Evolutionary conservation across 1,284 basidiomycete genomes (phyloP).

Genomic region (Fomitopsis pinicola): DNA sequence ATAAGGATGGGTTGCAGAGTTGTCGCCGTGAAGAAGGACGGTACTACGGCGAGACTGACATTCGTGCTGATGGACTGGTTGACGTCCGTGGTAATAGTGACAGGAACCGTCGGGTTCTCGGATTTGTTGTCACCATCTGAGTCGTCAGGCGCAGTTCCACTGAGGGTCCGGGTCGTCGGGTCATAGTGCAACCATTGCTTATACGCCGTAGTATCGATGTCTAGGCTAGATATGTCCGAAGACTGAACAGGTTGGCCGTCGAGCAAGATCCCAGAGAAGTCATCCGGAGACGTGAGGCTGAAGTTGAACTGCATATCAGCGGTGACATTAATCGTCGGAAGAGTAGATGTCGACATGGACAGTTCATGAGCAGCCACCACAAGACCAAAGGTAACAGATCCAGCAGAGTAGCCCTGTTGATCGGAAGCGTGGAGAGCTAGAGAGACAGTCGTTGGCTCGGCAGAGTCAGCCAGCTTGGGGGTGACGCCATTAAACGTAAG

Average conservation of each 20-base stretch:
- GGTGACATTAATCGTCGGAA: conserved; percentile 68
- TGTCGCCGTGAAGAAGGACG: conserved; percentile 64
- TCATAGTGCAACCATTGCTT: conserved; percentile 67
- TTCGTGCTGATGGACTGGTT: conserved; percentile 65
- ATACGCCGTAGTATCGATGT: conserved; percentile 53
- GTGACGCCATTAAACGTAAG: conserved; percentile 81
- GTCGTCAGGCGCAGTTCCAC: conserved; percentile 53
- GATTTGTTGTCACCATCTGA: conserved; percentile 22
- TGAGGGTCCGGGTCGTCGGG: conserved; percentile 46
- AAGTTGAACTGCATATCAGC: conserved; percentile 50
- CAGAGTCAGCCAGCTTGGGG: conserved; percentile 40
- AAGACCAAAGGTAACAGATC: conserved; percentile 48
- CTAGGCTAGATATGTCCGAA: conserved; percentile 46
- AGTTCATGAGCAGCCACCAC: conserved; percentile 64
- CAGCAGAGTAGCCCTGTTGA: conserved; percentile 57
- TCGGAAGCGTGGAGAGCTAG: conserved; percentile 65
- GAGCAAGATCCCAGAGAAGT: conserved; percentile 57
- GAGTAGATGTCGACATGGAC: conserved; percentile 37
- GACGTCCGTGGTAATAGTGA: conserved; percentile 55
- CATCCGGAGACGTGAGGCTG: conserved; percentile 51
- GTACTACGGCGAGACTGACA: conserved; percentile 58
- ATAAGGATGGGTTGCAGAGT: conserved; percentile 52
- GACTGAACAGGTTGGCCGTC: conserved; percentile 55
- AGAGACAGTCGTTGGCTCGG: conserved; percentile 39
- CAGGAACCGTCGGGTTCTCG: conserved; percentile 43